Conservation (phyloP, 139 green algal genomes). For the Picochlorum sp. region DNA sequence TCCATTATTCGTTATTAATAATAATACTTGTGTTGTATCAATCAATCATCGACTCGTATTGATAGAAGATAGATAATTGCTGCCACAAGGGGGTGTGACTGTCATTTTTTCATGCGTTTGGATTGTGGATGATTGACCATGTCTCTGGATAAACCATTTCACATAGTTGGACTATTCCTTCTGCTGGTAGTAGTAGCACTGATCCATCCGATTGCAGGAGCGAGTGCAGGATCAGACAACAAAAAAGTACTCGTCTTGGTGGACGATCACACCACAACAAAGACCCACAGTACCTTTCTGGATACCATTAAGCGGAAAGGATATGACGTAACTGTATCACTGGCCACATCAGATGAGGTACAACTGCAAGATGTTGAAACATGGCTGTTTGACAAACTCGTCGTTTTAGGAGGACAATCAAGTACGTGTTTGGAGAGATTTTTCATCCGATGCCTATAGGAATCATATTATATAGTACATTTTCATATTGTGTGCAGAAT, state of each 20-base stretch:
- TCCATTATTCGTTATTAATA: too few relatives aligned
- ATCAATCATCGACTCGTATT: neutral
- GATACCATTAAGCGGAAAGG: slow-evolving; percentile 8
- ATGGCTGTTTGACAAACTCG: slow-evolving; percentile 73
- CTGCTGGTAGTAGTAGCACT: too few relatives aligned
- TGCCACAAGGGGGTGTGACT: too few relatives aligned
- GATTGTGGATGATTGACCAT: too few relatives aligned
- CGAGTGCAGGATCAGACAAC: neutral
- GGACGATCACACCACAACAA: slow-evolving; percentile 6
- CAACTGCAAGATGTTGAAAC: slow-evolving; percentile 64
- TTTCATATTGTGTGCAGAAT: slow-evolving; percentile 28
- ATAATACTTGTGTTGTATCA: too few relatives aligned
- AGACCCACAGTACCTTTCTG: slow-evolving; percentile 54
- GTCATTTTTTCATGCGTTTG: too few relatives aligned
- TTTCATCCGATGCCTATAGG: neutral
- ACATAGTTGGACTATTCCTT: too few relatives aligned
- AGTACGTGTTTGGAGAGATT: slow-evolving; percentile 5
- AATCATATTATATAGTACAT: neutral
- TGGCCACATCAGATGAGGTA: slow-evolving; percentile 30
- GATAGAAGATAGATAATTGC: neutral
- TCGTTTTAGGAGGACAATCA: slow-evolving; percentile 60
- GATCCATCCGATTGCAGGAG: neutral
- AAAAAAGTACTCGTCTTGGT: slow-evolving; percentile 48
- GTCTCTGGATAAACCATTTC: too few relatives aligned
- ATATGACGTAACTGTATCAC: slow-evolving; percentile 1